Base-by-base conservation (phyloP, 2,329 filamentous ascomycete genomes). In the Xylariaceae sp. region DNA sequence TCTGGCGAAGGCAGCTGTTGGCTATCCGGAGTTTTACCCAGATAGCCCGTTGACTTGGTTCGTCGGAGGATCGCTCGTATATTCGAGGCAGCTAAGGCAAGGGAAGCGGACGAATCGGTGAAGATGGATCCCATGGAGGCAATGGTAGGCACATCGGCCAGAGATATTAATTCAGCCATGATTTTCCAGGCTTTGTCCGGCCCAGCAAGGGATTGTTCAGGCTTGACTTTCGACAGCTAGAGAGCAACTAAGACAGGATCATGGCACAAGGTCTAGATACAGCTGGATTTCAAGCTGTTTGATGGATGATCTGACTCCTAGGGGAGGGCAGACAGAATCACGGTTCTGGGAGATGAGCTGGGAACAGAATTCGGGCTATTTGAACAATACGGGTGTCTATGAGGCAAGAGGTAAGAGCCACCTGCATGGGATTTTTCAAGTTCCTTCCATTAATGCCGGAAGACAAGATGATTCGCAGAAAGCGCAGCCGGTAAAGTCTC, bases 1-100 rank as follows among this genome's bases (percentile, higher is more conserved):
- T 34, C 31, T 50, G 7, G 29, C 11, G 9, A 3, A 11, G 1
- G 6, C 5, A 26, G 8, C 3, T 12, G n/a, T n/a, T 4, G 37
- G 6, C n/a, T 37, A n/a, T 35, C 12, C 11, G 32, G 34, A 2
- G 11, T 31, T 29, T 19, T 31, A 29, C 5, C 26, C 11, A n/a
- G 29, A 41, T 48, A 37, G 12, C 39, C 9, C 37, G 31, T 54
- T 19, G 58, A 61, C 26, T 54, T 53, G 5, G 50, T 43, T 29
- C 59, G 59, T 26, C 52, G 43, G 26, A 57, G 51, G 27, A 55
- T 41, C 39, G 35, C 40, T 12, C 27, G 46, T 12, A 55, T 51
- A 11, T 46, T 31, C 29, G 32, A 19, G n/a, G 48, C 48, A 9
- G 49, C 26, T 6, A 39, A 9, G 34, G 50, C 47, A 12, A 50